A percentile compares a stretch with the other conserved stretches of the same genome.
These are phyloP conservation scores for Neonectria sp. DNA, from an alignment of 2,329 filamentous ascomycete genomes.

Conservation along the genomic window DNA sequence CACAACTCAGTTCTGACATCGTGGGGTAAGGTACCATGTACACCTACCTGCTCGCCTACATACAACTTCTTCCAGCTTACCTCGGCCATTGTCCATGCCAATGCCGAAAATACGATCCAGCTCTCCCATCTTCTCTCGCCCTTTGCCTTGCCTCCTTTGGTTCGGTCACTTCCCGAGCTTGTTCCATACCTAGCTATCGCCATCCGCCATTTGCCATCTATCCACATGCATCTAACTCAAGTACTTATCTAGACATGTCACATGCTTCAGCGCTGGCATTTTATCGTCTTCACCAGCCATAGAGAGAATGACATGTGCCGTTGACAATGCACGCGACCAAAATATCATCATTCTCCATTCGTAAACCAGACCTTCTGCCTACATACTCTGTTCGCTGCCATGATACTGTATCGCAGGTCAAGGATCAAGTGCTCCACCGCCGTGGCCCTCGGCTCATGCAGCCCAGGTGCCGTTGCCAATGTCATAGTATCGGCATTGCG, in stretches of 20 bases:
- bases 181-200: slow-evolving; percentile 7
- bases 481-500: slow-evolving; percentile 15
- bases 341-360: background rate
- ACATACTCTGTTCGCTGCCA: background rate
- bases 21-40: no score
- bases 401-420: background rate
- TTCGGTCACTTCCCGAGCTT: slow-evolving; percentile 42
- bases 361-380: background rate
- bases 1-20: no score
- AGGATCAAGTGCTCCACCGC: slow-evolving; percentile 12
- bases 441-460: slow-evolving; percentile 26
- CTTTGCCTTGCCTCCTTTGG: slow-evolving; percentile 3
- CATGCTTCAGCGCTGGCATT: slow-evolving; percentile 17
- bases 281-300: slow-evolving; percentile 12
- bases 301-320: slow-evolving; percentile 6
- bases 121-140: slow-evolving; percentile 6
- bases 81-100: slow-evolving; percentile 35
- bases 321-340: slow-evolving; percentile 11
- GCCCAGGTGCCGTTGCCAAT: slow-evolving; percentile 16
- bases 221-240: background rate
- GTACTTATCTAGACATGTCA: background rate
- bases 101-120: slow-evolving; percentile 30
- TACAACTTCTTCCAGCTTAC: slow-evolving; percentile 23
- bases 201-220: slow-evolving; percentile 14
- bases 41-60: background rate